These are phyloP conservation scores for Bruguiera gymnorhiza DNA, from an alignment of 345 rosid species.

Conservation along the genomic window DNA sequence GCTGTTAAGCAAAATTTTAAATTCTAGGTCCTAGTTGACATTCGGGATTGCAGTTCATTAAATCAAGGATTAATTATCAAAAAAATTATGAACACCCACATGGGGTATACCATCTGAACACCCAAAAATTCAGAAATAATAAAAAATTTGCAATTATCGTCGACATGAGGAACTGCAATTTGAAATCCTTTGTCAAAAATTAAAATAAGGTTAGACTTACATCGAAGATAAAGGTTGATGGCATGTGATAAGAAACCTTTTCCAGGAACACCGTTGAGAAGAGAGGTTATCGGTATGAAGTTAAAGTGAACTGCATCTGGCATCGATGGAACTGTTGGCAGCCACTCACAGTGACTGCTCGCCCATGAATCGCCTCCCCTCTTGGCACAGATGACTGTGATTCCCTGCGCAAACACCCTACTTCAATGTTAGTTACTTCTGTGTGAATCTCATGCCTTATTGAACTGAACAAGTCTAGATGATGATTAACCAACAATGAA, in stretches of 20 bases:
- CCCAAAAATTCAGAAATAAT: too few relatives aligned
- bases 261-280: slow-evolving; percentile 72
- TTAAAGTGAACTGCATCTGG: slow-evolving; percentile 73
- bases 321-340: slow-evolving; percentile 61
- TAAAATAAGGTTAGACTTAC: slow-evolving; percentile 34
- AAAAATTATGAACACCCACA: too few relatives aligned
- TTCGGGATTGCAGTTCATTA: too few relatives aligned
- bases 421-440: not conserved
- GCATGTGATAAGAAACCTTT: slow-evolving; percentile 88
- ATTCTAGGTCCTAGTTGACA: too few relatives aligned
- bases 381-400: slow-evolving; percentile 61
- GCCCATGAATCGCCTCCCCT: slow-evolving; percentile 68
- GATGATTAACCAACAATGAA: not conserved
- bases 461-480: not conserved
- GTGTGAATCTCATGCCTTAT: not conserved
- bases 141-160: too few relatives aligned
- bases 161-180: too few relatives aligned
- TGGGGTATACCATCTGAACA: too few relatives aligned
- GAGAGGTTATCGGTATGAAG: slow-evolving; percentile 89
- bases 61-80: too few relatives aligned
- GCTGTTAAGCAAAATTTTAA: too few relatives aligned
- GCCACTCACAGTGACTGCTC: slow-evolving; percentile 79
- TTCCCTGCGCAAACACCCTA: slow-evolving; percentile 51
- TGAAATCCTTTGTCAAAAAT: not conserved
- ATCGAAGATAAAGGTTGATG: slow-evolving; percentile 87